phyloP scores from a whole-genome alignment of 2,329 filamentous ascomycete species.

The Aschersonia sp. region DNA sequence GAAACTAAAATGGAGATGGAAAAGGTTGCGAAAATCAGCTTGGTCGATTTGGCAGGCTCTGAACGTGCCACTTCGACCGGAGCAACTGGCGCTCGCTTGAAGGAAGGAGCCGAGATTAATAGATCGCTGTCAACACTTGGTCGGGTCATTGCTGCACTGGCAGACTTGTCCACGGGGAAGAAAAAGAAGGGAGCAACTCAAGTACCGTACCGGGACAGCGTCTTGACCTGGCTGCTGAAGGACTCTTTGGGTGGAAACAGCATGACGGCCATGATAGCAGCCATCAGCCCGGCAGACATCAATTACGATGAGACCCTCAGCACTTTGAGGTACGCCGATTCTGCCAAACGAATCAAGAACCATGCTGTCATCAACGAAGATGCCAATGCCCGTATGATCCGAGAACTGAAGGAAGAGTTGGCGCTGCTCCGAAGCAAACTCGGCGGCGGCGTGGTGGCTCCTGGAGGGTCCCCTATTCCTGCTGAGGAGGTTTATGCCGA shows the following conservation, averaged over 20 bases:
- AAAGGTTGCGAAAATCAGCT: conserved; percentile 93
- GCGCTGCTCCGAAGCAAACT: conserved; percentile 77
- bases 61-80: conserved; percentile 95
- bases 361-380: conserved; percentile 98
- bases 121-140: conserved; percentile 89
- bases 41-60: conserved; percentile 95
- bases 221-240: conserved; percentile 92
- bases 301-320: conserved; percentile 97
- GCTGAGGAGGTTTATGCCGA: conserved; percentile 80
- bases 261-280: conserved; percentile 99
- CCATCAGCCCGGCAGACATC: conserved; percentile 95
- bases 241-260: conserved; percentile 96
- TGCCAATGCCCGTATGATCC: conserved; percentile 96
- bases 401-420: conserved; percentile 91
- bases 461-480: conserved; percentile 33
- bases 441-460: conserved; percentile 35
- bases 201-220: conserved; percentile 93
- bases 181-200: conserved; percentile 61
- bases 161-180: conserved; percentile 75
- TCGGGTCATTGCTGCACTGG: conserved; percentile 90
- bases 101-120: conserved; percentile 98
- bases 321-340: conserved; percentile 91
- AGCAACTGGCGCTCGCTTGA: conserved; percentile 84
- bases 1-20: conserved; percentile 97
- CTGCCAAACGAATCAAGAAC: conserved; percentile 98